These are phyloP conservation scores for Phlegmacium glaucopus DNA, from an alignment of 768 basidiomycete genomes.

Conservation along the genomic window DNA sequence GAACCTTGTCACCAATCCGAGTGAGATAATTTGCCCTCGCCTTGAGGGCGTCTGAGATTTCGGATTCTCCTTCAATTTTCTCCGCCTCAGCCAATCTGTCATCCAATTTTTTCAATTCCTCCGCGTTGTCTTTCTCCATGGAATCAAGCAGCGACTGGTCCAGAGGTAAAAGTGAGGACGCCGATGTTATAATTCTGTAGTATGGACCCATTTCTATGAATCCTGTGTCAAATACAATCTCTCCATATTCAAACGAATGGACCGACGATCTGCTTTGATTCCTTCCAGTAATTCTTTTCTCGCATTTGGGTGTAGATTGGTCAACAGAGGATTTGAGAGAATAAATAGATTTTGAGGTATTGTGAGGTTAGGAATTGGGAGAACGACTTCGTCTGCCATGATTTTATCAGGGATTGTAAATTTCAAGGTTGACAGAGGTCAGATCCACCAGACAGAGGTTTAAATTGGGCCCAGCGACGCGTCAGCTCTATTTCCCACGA, in stretches of 20 bases:
- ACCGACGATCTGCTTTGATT: slow-evolving; percentile 77
- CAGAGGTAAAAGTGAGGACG: slow-evolving; percentile 41
- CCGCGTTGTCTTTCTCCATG: slow-evolving; percentile 68
- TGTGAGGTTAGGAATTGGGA: slow-evolving; percentile 83
- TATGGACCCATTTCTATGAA: slow-evolving; percentile 85
- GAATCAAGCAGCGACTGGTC: slow-evolving; percentile 50
- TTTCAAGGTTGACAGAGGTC: slow-evolving; percentile 1
- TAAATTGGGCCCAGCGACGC: slow-evolving; percentile 21
- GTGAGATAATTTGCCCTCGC: slow-evolving; percentile 84
- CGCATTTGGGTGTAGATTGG: slow-evolving; percentile 65
- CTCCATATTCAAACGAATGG: slow-evolving; percentile 4
- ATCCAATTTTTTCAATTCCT: slow-evolving; percentile 72
- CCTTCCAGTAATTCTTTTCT: slow-evolving; percentile 62
- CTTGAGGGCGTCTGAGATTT: slow-evolving; percentile 85
- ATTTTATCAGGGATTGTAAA: slow-evolving; percentile 7
- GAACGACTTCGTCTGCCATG: slow-evolving; percentile 83
- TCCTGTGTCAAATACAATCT: neutral
- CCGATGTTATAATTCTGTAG: slow-evolving; percentile 55
- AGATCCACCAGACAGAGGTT: no score
- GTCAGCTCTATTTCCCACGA: slow-evolving; percentile 34
- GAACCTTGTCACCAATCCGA: slow-evolving; percentile 80
- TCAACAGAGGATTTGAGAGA: slow-evolving; percentile 58
- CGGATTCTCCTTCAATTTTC: slow-evolving; percentile 89
- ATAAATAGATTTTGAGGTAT: slow-evolving; percentile 80
- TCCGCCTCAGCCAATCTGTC: slow-evolving; percentile 80